These are phyloP conservation scores for Chloropicon primus DNA, from an alignment of 139 green algal species.

Conservation along the genomic window DNA sequence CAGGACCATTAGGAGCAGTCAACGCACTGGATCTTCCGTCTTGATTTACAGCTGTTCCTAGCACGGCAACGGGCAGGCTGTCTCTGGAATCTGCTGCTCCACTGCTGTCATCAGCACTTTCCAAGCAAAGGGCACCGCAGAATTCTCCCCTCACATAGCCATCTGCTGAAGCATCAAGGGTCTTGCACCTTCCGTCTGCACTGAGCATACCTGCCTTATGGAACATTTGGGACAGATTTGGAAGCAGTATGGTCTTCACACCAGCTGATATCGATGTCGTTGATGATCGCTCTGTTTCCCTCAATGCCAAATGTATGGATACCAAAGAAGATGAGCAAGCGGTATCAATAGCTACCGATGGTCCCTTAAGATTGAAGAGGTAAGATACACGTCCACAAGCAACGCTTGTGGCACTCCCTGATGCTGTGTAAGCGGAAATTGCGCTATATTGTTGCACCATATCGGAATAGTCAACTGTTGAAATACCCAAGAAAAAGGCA, in stretches of 20 bases:
- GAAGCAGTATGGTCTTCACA: neutral
- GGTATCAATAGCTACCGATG: conserved; percentile 52
- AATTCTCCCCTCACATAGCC: conserved; percentile 64
- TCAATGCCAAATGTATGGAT: conserved; percentile 41
- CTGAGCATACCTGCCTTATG: conserved; percentile 45
- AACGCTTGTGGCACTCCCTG: conserved; percentile 3
- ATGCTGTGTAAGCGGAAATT: conserved; percentile 4
- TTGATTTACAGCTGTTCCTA: conserved; percentile 27
- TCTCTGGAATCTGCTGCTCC: neutral
- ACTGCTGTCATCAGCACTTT: neutral
- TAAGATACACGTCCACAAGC: conserved; percentile 42
- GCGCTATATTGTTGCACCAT: neutral
- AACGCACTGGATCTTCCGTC: conserved; percentile 28
- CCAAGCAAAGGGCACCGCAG: neutral
- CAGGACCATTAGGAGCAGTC: conserved; percentile 54
- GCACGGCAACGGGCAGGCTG: neutral
- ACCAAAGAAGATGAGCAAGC: conserved; percentile 33
- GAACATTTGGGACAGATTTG: conserved; percentile 27
- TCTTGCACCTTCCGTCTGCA: conserved; percentile 68
- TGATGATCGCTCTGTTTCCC: neutral
- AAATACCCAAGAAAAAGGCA: conserved; percentile 12
- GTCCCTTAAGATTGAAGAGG: conserved; percentile 44
- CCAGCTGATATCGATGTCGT: neutral
- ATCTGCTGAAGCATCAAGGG: conserved; percentile 55
- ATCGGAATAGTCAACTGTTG: conserved; percentile 11